phyloP scores from a whole-genome alignment of 331 rosid species.

The Stylosanthes scabra region DNA sequence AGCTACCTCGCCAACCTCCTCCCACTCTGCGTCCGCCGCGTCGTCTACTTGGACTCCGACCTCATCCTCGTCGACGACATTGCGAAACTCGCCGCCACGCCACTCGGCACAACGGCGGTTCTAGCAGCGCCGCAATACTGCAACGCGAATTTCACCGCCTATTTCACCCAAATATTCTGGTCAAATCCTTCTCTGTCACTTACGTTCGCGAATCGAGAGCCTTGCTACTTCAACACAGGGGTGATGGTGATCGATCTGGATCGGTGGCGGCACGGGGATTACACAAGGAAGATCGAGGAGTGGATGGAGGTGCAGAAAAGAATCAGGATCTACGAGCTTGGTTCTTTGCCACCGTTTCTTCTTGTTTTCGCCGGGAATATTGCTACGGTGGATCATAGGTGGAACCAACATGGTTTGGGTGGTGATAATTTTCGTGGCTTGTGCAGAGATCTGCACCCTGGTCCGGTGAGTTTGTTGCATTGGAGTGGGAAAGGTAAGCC shows the following conservation, averaged over 20 bases:
- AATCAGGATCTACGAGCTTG: conserved; percentile 75
- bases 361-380: conserved; percentile 79
- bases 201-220: conserved; percentile 59
- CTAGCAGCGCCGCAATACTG: conserved; percentile 91
- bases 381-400: conserved; percentile 73
- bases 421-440: conserved; percentile 88
- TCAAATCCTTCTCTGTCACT: conserved; percentile 74
- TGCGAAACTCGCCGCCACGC: conserved; percentile 63
- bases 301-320: conserved; percentile 95
- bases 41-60: conserved; percentile 87
- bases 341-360: conserved; percentile 77
- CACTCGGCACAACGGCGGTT: conserved; percentile 43
- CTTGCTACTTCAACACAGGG: conserved; percentile 91
- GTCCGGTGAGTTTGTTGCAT: conserved; percentile 87
- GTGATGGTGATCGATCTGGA: conserved; percentile 88
- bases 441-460: conserved; percentile 83
- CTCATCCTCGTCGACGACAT: conserved; percentile 88
- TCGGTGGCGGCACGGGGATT: conserved; percentile 73
- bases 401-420: conserved; percentile 95
- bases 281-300: conserved; percentile 70
- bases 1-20: conserved; percentile 67
- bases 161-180: conserved; percentile 79
- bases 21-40: conserved; percentile 67
- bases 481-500: conserved; percentile 96
- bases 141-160: conserved; percentile 85